Evolutionary conservation across 1,139 yeast species (phyloP).

Genomic region (Diutina catenulata): DNA sequence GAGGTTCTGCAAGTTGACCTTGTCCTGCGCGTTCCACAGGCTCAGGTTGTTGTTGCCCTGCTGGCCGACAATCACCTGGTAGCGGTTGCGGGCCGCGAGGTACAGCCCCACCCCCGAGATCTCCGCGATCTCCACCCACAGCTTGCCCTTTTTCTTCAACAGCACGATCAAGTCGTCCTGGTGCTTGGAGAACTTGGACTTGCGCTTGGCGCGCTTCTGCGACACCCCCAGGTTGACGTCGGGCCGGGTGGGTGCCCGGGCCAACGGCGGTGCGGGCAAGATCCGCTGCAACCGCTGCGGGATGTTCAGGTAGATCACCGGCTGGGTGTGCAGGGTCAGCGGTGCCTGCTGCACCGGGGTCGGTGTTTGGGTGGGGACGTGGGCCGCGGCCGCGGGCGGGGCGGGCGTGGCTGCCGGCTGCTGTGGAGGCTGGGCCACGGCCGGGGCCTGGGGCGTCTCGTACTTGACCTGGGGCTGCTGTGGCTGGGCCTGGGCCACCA

Average conservation of each 20-base stretch:
- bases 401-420: constrained; percentile 4
- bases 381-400: constrained; percentile 2
- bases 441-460: constrained; percentile 3
- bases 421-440: constrained; percentile 5
- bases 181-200: constrained; percentile 53
- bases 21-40: constrained; percentile 52
- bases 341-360: too few species aligned
- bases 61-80: constrained; percentile 74
- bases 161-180: constrained; percentile 58
- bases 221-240: constrained; percentile 17
- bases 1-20: constrained; percentile 34
- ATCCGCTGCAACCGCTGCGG: constrained; percentile 13
- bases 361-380: constrained; percentile 6
- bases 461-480: background rate
- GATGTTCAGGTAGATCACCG: constrained; percentile 11
- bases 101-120: constrained; percentile 54
- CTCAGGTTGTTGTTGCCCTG: constrained; percentile 65
- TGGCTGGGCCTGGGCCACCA: background rate
- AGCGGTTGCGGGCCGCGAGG: constrained; percentile 66
- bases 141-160: constrained; percentile 49
- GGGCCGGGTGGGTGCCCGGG: constrained; percentile 21
- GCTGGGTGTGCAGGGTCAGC: constrained; percentile 6
- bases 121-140: constrained; percentile 70
- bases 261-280: constrained; percentile 29
- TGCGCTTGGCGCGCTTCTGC: constrained; percentile 43